Evolutionary conservation across 2,329 filamentous ascomycete species (phyloP).

Genomic region (Cercospora berteroae): DNA sequence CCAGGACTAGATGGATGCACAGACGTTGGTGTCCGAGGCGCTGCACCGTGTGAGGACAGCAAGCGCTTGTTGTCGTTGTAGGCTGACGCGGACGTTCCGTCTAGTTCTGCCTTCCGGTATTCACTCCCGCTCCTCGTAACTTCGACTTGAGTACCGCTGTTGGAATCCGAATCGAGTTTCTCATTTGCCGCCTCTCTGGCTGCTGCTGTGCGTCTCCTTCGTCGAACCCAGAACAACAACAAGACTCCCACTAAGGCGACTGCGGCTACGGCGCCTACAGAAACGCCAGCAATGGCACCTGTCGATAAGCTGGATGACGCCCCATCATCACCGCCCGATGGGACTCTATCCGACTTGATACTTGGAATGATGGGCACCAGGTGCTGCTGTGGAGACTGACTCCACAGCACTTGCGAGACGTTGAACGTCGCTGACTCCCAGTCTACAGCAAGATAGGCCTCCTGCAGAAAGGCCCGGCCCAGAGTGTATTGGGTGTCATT

Average conservation of each 20-base stretch:
- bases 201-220: slow-evolving; percentile 14
- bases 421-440: slow-evolving; percentile 51
- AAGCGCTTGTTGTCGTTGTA: slow-evolving; percentile 26
- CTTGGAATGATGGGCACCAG: slow-evolving; percentile 32
- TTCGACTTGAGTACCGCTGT: slow-evolving; percentile 3
- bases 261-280: slow-evolving; percentile 41
- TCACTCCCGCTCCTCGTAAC: slow-evolving; percentile 29
- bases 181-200: slow-evolving; percentile 16
- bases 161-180: slow-evolving; percentile 3
- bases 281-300: slow-evolving; percentile 47
- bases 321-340: background rate
- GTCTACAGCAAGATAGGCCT: slow-evolving; percentile 56
- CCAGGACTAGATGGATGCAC: slow-evolving; percentile 15
- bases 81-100: slow-evolving; percentile 27
- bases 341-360: background rate
- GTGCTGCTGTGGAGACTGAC: slow-evolving; percentile 23
- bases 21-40: slow-evolving; percentile 16
- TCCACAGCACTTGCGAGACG: slow-evolving; percentile 42
- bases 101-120: slow-evolving; percentile 49
- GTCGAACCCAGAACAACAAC: slow-evolving; percentile 37
- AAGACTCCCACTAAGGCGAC: slow-evolving; percentile 35
- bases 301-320: slow-evolving; percentile 30
- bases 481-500: slow-evolving; percentile 59
- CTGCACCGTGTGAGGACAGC: slow-evolving; percentile 21
- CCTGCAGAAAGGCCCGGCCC: slow-evolving; percentile 68